Conservation (phyloP, 805 yeast species). For the Phaffomyces thermotolerans region DNA sequence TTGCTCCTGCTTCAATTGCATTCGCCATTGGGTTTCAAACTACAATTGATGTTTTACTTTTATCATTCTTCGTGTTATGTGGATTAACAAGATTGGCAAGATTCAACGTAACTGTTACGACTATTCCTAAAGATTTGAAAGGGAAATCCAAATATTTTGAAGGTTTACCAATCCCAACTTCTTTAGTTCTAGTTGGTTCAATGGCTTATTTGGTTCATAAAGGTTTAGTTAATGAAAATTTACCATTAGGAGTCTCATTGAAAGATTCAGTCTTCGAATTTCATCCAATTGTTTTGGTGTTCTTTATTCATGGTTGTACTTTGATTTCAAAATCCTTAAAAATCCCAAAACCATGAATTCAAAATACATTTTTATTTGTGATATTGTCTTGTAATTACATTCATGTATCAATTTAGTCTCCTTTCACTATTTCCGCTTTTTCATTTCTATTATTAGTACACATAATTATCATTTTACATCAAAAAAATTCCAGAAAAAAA, state of each 20-base stretch:
- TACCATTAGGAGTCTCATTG: constrained; percentile 63
- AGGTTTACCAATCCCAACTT: constrained; percentile 93
- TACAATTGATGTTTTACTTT: constrained; percentile 66
- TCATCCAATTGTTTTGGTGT: constrained; percentile 62
- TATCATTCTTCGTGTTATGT: constrained; percentile 83
- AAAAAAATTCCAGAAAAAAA: no score
- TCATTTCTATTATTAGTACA: no score
- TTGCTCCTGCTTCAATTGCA: constrained; percentile 90
- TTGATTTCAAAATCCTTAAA: constrained; percentile 87
- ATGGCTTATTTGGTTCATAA: constrained; percentile 64
- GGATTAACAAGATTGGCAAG: constrained; percentile 92
- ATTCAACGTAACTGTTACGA: constrained; percentile 89
- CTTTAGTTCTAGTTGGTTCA: constrained; percentile 61
- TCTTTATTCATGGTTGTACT: constrained; percentile 76
- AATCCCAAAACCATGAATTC: constrained; percentile 70
- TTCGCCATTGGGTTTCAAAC: constrained; percentile 86
- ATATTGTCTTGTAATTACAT: no score
- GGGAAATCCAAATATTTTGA: constrained; percentile 93
- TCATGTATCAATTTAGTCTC: no score
- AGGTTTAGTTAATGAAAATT: constrained; percentile 37
- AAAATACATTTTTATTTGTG: not conserved
- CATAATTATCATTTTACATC: no score
- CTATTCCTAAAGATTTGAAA: constrained; percentile 78
- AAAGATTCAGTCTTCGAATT: constrained; percentile 56
- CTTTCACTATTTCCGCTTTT: no score